Base-by-base conservation (phyloP, 495 filamentous ascomycete species). In the Sporormia fimetaria region DNA sequence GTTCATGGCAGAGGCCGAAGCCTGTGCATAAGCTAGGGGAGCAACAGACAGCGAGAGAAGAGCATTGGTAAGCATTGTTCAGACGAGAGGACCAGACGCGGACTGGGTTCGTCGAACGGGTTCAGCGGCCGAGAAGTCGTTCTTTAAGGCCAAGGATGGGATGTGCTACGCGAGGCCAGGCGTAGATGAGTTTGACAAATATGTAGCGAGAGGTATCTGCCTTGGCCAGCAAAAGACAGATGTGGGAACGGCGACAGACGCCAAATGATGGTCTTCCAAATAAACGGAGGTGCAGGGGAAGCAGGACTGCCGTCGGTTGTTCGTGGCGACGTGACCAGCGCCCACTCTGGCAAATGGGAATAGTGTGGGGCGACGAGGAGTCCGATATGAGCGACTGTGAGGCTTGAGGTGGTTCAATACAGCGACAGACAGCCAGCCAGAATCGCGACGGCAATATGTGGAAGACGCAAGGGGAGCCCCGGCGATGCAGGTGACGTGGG, bases 151-250 rank as follows among this genome's bases (percentile, higher is more conserved):
- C 49, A 23, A 45, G 40, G 47, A 30, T 40, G 15, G 38, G 28
- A n/a, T 9, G 29, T 4, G 37, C 23, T 23, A 25, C 37, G 21
- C 44, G 28, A 15, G 24, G 40, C 15, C 23, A 42, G 45, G 38
- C 21, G 42, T 36, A n/a, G n/a, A n/a, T n/a, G 20, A 33, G 32
- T 24, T 49, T 49, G 41, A 45, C 47, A 45, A 44, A 45, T 45
- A 51, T 45, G 41, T 51, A 41, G 35, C 24, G 31, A 40, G 37
- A 14, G 21, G 31, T 42, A 47, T 42, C 49, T 47, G 49, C 43
- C 49, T 52, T 52, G 49, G 35, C 49, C 49, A 52, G 49, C 49
- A 52, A 52, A 36, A 51, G 42, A 52, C 49, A 47, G 49, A 42
- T 43, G 18, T 49, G 33, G 45, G 45, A 39, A 40, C 15, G 36